A percentile compares a stretch with the other conserved stretches of the same genome.
phyloP scores from a whole-genome alignment of 768 basidiomycete genomes.

The Tephrocybe sp. region DNA sequence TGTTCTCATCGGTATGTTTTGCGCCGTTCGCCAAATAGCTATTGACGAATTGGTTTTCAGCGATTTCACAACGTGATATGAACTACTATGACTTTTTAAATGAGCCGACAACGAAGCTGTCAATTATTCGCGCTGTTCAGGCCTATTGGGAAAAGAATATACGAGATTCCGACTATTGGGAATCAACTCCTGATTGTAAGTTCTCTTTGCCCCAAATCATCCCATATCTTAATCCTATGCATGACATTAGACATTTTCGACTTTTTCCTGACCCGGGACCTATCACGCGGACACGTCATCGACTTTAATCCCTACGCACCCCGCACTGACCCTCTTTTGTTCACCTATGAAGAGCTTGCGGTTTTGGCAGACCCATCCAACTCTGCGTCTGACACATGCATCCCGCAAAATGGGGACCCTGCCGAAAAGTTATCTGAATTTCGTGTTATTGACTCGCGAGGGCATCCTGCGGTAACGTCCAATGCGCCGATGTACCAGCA shows the following conservation, averaged over 20 bases:
- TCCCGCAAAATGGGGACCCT: background rate
- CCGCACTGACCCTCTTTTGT: slow-evolving; percentile 85
- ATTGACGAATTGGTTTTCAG: slow-evolving; percentile 32
- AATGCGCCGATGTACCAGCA: slow-evolving; percentile 77
- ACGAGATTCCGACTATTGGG: slow-evolving; percentile 49
- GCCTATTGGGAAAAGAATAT: slow-evolving; percentile 72
- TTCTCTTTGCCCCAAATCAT: slow-evolving; percentile 6
- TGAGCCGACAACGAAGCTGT: slow-evolving; percentile 48
- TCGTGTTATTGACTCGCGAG: slow-evolving; percentile 68
- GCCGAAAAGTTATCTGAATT: slow-evolving; percentile 35
- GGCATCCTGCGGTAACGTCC: slow-evolving; percentile 64
- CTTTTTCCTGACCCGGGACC: slow-evolving; percentile 79
- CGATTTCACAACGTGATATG: slow-evolving; percentile 82
- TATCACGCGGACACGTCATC: slow-evolving; percentile 72
- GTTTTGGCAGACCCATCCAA: slow-evolving; percentile 26
- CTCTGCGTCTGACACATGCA: background rate
- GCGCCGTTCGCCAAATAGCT: background rate
- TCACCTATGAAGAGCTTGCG: slow-evolving; percentile 75
- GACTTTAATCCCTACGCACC: slow-evolving; percentile 91
- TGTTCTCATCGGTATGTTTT: slow-evolving; percentile 63
- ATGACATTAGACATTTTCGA: slow-evolving; percentile 72
- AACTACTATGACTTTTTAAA: slow-evolving; percentile 89
- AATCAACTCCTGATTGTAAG: slow-evolving; percentile 63
- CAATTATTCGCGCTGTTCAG: slow-evolving; percentile 49
- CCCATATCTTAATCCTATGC: background rate